Base-by-base conservation (phyloP, 108 stramenopile genomes). In the Pseudonitzschia pungens region DNA sequence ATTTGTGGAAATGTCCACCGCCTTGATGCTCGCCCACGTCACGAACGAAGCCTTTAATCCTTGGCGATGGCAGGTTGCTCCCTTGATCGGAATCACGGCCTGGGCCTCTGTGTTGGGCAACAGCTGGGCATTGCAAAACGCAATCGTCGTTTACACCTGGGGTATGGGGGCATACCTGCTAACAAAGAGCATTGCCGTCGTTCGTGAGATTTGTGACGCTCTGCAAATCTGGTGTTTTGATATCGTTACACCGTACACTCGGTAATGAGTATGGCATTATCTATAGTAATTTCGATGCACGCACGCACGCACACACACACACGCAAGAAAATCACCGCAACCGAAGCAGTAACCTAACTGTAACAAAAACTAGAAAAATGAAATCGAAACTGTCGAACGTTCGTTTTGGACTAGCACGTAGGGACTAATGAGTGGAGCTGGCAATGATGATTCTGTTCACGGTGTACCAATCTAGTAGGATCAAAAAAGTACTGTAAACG, bases 181-280 rank as follows among this genome's bases (percentile, higher is more conserved):
- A 4, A 79, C 87, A 65, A 93, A 92, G 76, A 70, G 84, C 24
- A 67, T 65, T 0, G 43, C 88, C 29, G 68, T 85, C 33, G 71
- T 93, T 32, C 71, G 75, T 48, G 95, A 96, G 75, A 88, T 92
- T 29, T 93, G 92, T 55, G 66, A 77, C 71, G 80, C 87, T 0
- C 70, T 96, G 62, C 72, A 83, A 8, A 93, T 96, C 64, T 92
- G 87, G 86, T 96, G 95, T 58, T 96, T 96, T 78, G 90, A 92
- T 64, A 96, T 96, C 78, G 71, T 78, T 52, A 78, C 57, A 29
- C 76, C 76, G 36, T 28, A 62, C 36, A 29, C 14, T 40, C 45
- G 45, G 15, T 24, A 54, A 54, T 8, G 53, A 54, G 8, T 14
- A 24, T 24, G n/a, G 24, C 53, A 54, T 24, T 8, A 24, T 54